Base-by-base conservation (phyloP, 176 grass and related monocot genomes). In the Carex kokanica region DNA sequence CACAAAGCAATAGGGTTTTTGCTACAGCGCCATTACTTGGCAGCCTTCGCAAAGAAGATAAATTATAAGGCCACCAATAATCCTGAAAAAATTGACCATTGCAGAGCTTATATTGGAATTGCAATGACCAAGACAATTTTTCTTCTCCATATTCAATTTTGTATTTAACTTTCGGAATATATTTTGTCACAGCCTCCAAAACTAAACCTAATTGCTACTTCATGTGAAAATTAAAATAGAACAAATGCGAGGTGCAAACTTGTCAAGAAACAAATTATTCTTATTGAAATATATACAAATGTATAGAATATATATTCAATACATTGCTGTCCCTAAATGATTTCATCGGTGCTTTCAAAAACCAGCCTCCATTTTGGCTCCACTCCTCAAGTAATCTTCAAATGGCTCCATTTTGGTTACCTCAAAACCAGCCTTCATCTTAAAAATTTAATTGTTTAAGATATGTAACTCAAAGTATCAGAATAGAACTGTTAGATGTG, bases 381-480 rank as follows among this genome's bases (percentile, higher is more conserved):
- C 45, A 47, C 45, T 25, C 20, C 20, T 43, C 66, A 70, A 43
- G 67, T 71, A 71, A 5, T 71, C 36, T 43, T 71, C 67, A 71
- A 69, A 71, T 71, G 38, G 38, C 38, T 71, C 16, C 18, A 71
- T 21, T 71, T 66, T 71, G 8, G 0, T 38, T 45, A 71, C 67
- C 67, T 71, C 17, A 71, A 71, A 3, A 71, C 41, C 38, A 71
- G 36, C 36, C 67, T 71, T n/a, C 67, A n/a, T 71, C 45, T 41
- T 71, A 20, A 70, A 64, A 31, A 3, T 71, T 41, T 11, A 45
- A 20, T 71, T 11, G 36, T 15, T 21, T 21, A 43, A 69, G 66
- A 69, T 69, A 69, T n/a, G 41, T 41, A 9, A 21, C 9, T 73
- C 1, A 2, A n/a, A 11, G 20, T 72, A 72, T 51, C 41, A 51